These are phyloP conservation scores for Fusarium nanum DNA, from an alignment of 2,329 filamentous ascomycete species.

Conservation along the genomic window DNA sequence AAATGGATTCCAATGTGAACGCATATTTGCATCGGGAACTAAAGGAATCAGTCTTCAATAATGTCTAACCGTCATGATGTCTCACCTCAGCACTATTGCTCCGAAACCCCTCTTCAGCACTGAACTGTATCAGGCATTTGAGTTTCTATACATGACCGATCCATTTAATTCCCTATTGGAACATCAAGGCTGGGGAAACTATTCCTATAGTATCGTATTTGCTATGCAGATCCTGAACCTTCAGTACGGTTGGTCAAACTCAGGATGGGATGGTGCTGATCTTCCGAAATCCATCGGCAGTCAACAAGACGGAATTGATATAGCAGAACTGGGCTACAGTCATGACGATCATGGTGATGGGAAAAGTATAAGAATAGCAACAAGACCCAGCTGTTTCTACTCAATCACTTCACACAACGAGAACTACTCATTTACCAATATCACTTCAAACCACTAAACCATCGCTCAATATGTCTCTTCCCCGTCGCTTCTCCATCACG, in stretches of 20 bases:
- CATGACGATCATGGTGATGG: too few relatives aligned
- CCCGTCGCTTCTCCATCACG: not conserved
- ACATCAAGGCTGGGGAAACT: too few relatives aligned
- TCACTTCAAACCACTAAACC: not conserved
- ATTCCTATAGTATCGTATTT: accelerated
- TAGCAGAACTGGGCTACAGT: not conserved
- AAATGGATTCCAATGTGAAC: too few relatives aligned
- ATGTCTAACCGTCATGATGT: not conserved
- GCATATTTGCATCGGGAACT: too few relatives aligned
- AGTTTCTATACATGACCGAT: not conserved
- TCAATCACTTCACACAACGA: accelerated
- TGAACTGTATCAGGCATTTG: not conserved
- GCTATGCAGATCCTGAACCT: not conserved
- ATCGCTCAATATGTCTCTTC: not conserved
- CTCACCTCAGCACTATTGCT: not conserved
- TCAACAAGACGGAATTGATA: accelerated
- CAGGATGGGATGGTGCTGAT: too few relatives aligned
- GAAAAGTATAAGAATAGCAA: not conserved
- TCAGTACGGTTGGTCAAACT: too few relatives aligned
- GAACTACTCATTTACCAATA: not conserved
- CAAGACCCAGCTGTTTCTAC: accelerated
- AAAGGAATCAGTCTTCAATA: too few relatives aligned
- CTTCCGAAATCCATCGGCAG: not conserved
- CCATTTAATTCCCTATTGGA: accelerated
- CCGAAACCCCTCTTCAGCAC: not conserved